These are phyloP conservation scores for Lasiosphaeria ovina DNA, from an alignment of 495 filamentous ascomycete species.

Conservation along the genomic window DNA sequence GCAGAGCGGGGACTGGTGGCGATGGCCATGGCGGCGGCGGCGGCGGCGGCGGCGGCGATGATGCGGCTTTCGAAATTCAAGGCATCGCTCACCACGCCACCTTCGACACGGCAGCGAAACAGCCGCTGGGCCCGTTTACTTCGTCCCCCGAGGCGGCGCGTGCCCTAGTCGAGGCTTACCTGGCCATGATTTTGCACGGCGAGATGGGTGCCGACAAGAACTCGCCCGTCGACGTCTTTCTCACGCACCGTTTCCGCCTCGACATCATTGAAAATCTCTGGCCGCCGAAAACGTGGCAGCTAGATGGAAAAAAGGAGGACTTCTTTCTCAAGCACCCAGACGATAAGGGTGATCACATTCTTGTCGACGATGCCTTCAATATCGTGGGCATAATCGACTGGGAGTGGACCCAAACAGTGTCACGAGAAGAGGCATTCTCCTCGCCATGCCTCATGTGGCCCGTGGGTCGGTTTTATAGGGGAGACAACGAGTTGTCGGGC, in stretches of 20 bases:
- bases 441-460: constrained; percentile 14
- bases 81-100: not conserved
- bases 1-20: constrained; percentile 1
- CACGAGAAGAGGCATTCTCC: constrained; percentile 9
- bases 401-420: constrained; percentile 8
- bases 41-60: too few relatives aligned
- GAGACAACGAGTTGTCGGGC: constrained; percentile 6
- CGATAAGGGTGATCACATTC: constrained; percentile 12
- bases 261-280: constrained; percentile 1
- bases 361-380: constrained; percentile 9
- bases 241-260: constrained; percentile 7
- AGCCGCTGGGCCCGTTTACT: constrained; percentile 3
- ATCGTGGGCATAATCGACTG: constrained; percentile 12
- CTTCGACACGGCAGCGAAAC: not conserved
- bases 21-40: not conserved
- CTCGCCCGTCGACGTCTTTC: constrained; percentile 4
- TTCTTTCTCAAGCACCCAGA: constrained; percentile 11
- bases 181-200: not conserved
- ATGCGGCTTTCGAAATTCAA: not conserved
- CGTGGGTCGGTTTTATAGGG: constrained; percentile 3
- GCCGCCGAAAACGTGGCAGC: too few relatives aligned
- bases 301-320: constrained; percentile 2
- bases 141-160: not conserved
- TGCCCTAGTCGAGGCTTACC: not conserved
- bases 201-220: constrained; percentile 2